Conservation (phyloP, 2,329 filamentous ascomycete species). For the Colletotrichum falcatum region DNA sequence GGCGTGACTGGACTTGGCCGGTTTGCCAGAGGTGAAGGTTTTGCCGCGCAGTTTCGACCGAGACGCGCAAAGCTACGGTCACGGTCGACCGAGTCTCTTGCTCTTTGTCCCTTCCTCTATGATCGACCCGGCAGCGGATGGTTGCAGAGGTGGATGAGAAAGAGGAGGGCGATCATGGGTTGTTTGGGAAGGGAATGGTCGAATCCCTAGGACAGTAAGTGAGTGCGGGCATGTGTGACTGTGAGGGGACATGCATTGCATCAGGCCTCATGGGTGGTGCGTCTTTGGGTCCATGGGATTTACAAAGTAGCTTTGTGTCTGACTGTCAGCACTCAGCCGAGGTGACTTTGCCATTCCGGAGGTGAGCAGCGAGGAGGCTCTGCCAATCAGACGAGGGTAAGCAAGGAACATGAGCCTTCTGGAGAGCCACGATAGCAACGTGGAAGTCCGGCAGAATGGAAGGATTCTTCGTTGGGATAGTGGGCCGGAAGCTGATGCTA, state of each 20-base stretch:
- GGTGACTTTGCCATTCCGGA: slow-evolving; percentile 9
- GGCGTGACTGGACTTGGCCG: slow-evolving; percentile 1
- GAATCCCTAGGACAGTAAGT: slow-evolving; percentile 12
- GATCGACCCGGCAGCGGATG: slow-evolving; percentile 32
- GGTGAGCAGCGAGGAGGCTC: slow-evolving; percentile 19
- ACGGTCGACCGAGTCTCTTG: slow-evolving; percentile 7
- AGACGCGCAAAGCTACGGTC: slow-evolving; percentile 11
- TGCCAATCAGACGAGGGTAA: slow-evolving; percentile 24
- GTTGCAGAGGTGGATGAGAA: slow-evolving; percentile 23
- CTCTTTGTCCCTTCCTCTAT: slow-evolving; percentile 14
- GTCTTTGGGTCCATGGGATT: slow-evolving; percentile 36
- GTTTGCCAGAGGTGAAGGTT: background rate
- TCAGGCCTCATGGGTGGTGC: slow-evolving; percentile 13
- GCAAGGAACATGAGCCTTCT: background rate
- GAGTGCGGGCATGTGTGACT: slow-evolving; percentile 23
- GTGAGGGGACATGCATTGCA: slow-evolving; percentile 24
- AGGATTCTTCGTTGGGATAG: slow-evolving; percentile 20
- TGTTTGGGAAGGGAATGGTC: slow-evolving; percentile 28
- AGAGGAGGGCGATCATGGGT: slow-evolving; percentile 30
- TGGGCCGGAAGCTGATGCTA: slow-evolving; percentile 14
- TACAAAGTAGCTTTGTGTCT: slow-evolving; percentile 35
- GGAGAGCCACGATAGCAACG: slow-evolving; percentile 8
- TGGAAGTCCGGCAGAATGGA: slow-evolving; percentile 8
- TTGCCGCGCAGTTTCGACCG: background rate
- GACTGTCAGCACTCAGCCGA: slow-evolving; percentile 29